Evolutionary conservation across 2,329 filamentous ascomycete genomes (phyloP).

Genomic region (Tricladium varicosporioides): DNA sequence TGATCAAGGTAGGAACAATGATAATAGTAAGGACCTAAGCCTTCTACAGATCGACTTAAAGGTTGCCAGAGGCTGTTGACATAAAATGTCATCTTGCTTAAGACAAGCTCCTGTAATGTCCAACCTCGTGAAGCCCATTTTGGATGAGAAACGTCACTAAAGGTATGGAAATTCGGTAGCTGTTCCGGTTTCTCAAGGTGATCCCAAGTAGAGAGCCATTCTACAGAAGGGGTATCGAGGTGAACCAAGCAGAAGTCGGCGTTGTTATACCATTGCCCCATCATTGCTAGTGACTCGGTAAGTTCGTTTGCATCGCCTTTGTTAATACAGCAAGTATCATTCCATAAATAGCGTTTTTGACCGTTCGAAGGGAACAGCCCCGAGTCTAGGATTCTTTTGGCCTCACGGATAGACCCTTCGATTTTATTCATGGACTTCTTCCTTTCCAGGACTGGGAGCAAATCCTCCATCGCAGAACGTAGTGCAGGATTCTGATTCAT

Average conservation of each 20-base stretch:
- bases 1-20: conserved; percentile 31
- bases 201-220: conserved; percentile 28
- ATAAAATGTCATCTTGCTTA: conserved; percentile 38
- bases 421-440: conserved; percentile 34
- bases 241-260: conserved; percentile 35
- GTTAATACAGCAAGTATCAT: conserved; percentile 37
- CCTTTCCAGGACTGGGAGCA: conserved; percentile 13
- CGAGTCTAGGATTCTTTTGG: conserved; percentile 28
- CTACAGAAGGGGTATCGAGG: conserved; percentile 24
- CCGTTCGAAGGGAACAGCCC: conserved; percentile 28
- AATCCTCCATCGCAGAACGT: conserved; percentile 4
- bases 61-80: conserved; percentile 33
- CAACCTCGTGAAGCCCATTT: conserved; percentile 34
- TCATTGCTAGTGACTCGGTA: conserved; percentile 33
- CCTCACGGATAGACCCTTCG: conserved; percentile 25
- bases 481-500: conserved; percentile 1
- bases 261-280: conserved; percentile 36
- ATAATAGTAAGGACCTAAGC: conserved; percentile 34
- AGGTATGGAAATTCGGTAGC: conserved; percentile 22
- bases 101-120: conserved; percentile 35
- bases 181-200: conserved; percentile 14
- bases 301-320: conserved; percentile 32
- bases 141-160: conserved; percentile 22
- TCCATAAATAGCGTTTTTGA: conserved; percentile 34
- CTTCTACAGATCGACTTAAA: conserved; percentile 31